Evolutionary conservation across 163 green algal species (phyloP).

Genomic region (Coccomyxa subellipsoidea): DNA sequence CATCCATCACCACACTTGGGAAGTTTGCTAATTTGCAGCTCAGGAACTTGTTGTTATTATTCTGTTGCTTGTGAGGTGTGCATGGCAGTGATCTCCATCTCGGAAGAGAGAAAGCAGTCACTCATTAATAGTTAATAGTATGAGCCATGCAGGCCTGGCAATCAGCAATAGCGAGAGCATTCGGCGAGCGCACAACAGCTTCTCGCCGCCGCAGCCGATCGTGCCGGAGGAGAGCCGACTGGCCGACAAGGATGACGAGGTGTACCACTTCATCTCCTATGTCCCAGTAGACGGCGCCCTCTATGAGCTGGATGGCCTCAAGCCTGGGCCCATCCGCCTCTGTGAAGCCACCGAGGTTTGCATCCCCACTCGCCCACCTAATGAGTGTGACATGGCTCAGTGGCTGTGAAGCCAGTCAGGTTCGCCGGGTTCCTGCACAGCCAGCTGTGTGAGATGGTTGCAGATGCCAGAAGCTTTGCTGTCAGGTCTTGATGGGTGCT

Average conservation of each 20-base stretch:
- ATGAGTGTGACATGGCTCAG: too few species aligned
- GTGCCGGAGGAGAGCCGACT: slow-evolving; percentile 61
- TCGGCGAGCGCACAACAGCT: slow-evolving; percentile 92
- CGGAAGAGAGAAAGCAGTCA: too few species aligned
- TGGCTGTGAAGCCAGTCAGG: too few species aligned
- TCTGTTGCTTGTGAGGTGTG: too few species aligned
- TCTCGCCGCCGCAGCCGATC: slow-evolving; percentile 86
- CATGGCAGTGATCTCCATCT: too few species aligned
- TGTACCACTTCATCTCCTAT: slow-evolving; percentile 93
- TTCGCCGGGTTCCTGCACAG: too few species aligned
- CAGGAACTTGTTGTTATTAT: too few species aligned
- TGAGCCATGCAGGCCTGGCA: slow-evolving; percentile 61
- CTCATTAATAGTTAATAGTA: not conserved
- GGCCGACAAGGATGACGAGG: slow-evolving; percentile 67
- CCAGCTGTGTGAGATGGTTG: too few species aligned
- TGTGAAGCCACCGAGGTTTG: slow-evolving; percentile 10
- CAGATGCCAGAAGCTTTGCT: too few species aligned
- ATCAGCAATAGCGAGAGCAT: slow-evolving; percentile 96
- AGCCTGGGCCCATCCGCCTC: slow-evolving; percentile 83
- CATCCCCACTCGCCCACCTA: too few species aligned
- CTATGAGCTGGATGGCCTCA: slow-evolving; percentile 96
- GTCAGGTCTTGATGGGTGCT: too few species aligned
- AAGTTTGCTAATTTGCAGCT: too few species aligned
- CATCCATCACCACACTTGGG: not conserved
- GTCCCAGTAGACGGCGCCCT: slow-evolving; percentile 76